Evolutionary conservation across 768 basidiomycete species (phyloP).

Genomic region (Pleurotus ostreatus): DNA sequence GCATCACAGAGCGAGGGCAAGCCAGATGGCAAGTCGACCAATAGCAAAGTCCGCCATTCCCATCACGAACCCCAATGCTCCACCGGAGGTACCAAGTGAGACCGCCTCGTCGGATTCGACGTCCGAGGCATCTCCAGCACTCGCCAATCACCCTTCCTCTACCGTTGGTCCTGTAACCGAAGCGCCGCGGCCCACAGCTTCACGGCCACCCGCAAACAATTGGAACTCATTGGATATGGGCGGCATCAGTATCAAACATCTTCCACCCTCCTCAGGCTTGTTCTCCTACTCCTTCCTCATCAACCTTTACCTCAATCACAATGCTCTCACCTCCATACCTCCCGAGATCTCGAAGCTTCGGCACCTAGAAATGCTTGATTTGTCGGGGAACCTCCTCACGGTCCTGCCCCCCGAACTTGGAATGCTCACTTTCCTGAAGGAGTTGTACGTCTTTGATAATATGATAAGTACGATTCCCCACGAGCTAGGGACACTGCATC

Average conservation of each 20-base stretch:
- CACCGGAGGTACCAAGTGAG: slow-evolving; percentile 30
- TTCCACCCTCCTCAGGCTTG: slow-evolving; percentile 71
- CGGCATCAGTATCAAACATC: slow-evolving; percentile 87
- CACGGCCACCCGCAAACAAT: slow-evolving; percentile 65
- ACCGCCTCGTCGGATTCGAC: slow-evolving; percentile 25
- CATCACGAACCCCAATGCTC: slow-evolving; percentile 85
- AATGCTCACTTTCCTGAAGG: slow-evolving; percentile 84
- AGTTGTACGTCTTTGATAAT: slow-evolving; percentile 96
- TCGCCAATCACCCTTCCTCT: slow-evolving; percentile 65
- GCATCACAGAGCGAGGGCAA: slow-evolving; percentile 93
- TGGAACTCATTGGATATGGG: slow-evolving; percentile 97
- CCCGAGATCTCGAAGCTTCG: slow-evolving; percentile 79
- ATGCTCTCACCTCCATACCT: slow-evolving; percentile 73
- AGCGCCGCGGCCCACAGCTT: slow-evolving; percentile 58
- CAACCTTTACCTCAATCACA: slow-evolving; percentile 96
- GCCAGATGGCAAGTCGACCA: slow-evolving; percentile 87
- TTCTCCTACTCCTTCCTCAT: slow-evolving; percentile 91
- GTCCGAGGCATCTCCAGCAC: slow-evolving; percentile 28
- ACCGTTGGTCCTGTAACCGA: slow-evolving; percentile 71
- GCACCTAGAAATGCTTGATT: slow-evolving; percentile 85
- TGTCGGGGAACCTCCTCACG: slow-evolving; percentile 82
- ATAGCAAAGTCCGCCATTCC: slow-evolving; percentile 84
- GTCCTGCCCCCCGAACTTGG: slow-evolving; percentile 84
- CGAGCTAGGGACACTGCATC: slow-evolving; percentile 87
- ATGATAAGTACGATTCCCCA: slow-evolving; percentile 78